A percentile compares a stretch with the other conserved stretches of the same genome.
These are phyloP conservation scores for Meredithiella fracta DNA, from an alignment of 2,329 filamentous ascomycete genomes.

Conservation along the genomic window DNA sequence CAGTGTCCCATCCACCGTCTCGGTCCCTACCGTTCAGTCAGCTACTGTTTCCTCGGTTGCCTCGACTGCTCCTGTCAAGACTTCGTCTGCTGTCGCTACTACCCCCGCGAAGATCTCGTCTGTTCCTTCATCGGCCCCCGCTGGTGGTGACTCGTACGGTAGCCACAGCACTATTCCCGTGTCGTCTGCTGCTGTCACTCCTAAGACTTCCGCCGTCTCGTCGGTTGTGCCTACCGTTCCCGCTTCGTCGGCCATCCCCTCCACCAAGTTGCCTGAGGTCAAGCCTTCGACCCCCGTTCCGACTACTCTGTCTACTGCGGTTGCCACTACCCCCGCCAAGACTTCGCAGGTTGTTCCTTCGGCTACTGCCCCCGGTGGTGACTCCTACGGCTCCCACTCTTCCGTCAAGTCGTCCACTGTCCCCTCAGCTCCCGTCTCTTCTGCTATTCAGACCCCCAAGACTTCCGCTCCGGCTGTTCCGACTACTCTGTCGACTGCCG, in stretches of 20 bases:
- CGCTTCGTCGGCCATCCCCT: too few species aligned
- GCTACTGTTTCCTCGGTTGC: background rate
- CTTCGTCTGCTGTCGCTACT: background rate
- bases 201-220: too few species aligned
- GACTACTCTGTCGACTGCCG: background rate
- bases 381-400: background rate
- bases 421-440: background rate
- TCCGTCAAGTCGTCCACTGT: background rate
- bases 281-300: too few species aligned
- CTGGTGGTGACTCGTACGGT: too few species aligned
- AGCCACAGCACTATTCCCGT: background rate
- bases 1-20: background rate
- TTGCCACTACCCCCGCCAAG: background rate
- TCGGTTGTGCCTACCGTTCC: too few species aligned
- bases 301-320: background rate
- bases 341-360: background rate
- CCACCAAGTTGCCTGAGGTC: too few species aligned
- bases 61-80: background rate
- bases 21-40: background rate
- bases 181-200: background rate
- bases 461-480: background rate
- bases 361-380: background rate
- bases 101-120: background rate
- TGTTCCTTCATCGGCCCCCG: background rate
- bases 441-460: background rate